Percentiles rank a stretch among this genome's conserved stretches.
These are phyloP conservation scores for Excoecaria cochinchinensis DNA, from an alignment of 345 rosid genomes.

Conservation along the genomic window DNA sequence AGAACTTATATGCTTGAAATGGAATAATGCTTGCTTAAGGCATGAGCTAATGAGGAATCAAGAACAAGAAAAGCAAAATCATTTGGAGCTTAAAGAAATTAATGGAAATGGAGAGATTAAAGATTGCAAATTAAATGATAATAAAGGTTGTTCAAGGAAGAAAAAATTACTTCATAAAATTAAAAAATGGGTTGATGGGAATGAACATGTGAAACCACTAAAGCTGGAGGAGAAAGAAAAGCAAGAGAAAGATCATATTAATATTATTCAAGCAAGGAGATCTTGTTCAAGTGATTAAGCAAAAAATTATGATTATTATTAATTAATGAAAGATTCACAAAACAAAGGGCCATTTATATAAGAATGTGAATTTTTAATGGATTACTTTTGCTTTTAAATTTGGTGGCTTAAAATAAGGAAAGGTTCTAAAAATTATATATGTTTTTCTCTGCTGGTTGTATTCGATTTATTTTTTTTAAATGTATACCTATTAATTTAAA, in stretches of 20 bases:
- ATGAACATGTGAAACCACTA: constrained; percentile 25
- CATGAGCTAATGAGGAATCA: constrained; percentile 50
- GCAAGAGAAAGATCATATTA: constrained; percentile 30
- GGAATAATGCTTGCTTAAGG: constrained; percentile 75
- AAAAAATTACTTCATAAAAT: constrained; percentile 53
- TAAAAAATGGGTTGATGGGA: constrained; percentile 71
- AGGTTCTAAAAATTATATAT: too few species aligned
- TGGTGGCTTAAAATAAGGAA: too few species aligned
- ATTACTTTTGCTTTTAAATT: too few species aligned
- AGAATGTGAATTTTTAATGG: too few species aligned
- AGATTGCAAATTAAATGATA: constrained; percentile 10
- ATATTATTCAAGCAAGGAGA: constrained; percentile 33
- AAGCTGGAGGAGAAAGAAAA: constrained; percentile 40
- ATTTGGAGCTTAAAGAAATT: constrained; percentile 26
- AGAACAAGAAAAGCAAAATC: constrained; percentile 19
- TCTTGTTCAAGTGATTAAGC: constrained; percentile 53
- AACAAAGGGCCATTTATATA: too few species aligned
- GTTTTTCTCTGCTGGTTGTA: too few species aligned
- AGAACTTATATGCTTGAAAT: constrained; percentile 57
- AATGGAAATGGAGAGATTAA: constrained; percentile 22
- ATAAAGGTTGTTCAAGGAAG: constrained; percentile 36
- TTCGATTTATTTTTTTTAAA: too few species aligned
- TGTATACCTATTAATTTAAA: too few species aligned
- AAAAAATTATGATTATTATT: background rate
- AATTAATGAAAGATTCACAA: too few species aligned